Percentiles rank a stretch among this genome's conserved stretches.
phyloP scores from a whole-genome alignment of 164 flowering plant species.

The Dillenia turbinata region DNA sequence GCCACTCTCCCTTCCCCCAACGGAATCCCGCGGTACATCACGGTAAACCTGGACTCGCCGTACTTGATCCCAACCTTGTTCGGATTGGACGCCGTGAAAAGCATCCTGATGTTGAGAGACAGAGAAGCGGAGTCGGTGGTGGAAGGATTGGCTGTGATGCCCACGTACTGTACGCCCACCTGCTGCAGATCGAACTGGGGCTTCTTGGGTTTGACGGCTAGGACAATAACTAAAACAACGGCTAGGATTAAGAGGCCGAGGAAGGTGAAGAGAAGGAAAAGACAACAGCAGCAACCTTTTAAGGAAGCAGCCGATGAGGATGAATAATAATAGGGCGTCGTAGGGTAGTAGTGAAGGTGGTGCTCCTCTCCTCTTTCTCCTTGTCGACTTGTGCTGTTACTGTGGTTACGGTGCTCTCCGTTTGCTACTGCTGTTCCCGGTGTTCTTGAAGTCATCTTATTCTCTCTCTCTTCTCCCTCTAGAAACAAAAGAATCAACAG shows the following conservation, averaged over 20 bases:
- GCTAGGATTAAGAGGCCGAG: conserved; percentile 69
- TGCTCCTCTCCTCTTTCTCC: neutral
- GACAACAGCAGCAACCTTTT: conserved; percentile 95
- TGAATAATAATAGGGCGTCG: conserved; percentile 27
- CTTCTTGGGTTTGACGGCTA: conserved; percentile 88
- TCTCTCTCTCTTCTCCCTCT: too few species aligned
- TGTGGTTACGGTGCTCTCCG: too few species aligned
- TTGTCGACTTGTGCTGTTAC: too few species aligned
- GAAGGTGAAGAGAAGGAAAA: conserved; percentile 83
- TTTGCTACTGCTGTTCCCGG: too few species aligned
- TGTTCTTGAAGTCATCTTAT: too few species aligned
- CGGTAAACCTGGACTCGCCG: conserved; percentile 71
- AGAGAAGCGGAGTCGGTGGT: conserved; percentile 39
- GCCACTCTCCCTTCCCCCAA: conserved; percentile 73
- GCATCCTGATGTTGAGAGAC: conserved; percentile 60
- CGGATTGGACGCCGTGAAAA: conserved; percentile 84
- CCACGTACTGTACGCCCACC: conserved; percentile 84
- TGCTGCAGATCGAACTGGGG: conserved; percentile 91
- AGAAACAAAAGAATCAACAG: too few species aligned
- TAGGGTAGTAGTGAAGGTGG: conserved; percentile 30
- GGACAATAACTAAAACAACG: conserved; percentile 59
- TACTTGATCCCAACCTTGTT: conserved; percentile 96
- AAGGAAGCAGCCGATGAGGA: conserved; percentile 68
- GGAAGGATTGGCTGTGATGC: conserved; percentile 37
- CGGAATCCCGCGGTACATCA: conserved; percentile 92